Evolutionary conservation across 2,329 filamentous ascomycete species (phyloP).

Genomic region (Fusarium duplospermum): DNA sequence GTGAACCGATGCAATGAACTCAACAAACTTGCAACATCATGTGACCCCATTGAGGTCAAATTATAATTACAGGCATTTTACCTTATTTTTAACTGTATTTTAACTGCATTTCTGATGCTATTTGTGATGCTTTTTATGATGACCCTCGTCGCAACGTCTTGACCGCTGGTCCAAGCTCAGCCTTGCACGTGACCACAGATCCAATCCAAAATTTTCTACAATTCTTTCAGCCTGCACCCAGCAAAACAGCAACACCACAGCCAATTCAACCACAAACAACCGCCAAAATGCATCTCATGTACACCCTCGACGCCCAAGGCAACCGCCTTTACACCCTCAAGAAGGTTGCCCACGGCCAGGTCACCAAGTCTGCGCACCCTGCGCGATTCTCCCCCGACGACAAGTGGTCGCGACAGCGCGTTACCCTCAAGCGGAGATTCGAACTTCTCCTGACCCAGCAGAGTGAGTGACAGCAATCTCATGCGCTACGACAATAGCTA

Average conservation of each 20-base stretch:
- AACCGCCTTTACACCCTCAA: conserved; percentile 96
- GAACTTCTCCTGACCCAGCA: conserved; percentile 87
- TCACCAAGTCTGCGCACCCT: conserved; percentile 96
- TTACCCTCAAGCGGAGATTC: conserved; percentile 95
- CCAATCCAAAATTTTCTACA: conserved; percentile 31
- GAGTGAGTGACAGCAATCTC: conserved; percentile 53
- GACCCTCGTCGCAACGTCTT: neutral
- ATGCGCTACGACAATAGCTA: neutral
- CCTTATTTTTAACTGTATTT: neutral
- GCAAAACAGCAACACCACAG: conserved; percentile 20
- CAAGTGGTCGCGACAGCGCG: conserved; percentile 96
- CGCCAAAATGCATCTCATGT: conserved; percentile 74
- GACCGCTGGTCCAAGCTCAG: conserved; percentile 7
- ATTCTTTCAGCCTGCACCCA: neutral
- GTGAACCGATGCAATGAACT: neutral
- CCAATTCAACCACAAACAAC: neutral
- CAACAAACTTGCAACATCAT: neutral
- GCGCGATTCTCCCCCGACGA: conserved; percentile 98
- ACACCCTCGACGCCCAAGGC: conserved; percentile 83
- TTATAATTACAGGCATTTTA: neutral
- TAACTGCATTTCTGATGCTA: neutral
- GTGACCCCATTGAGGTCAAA: neutral
- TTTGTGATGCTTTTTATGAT: neutral
- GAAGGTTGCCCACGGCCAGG: conserved; percentile 84
- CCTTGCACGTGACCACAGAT: conserved; percentile 35